phyloP scores from a whole-genome alignment of 495 filamentous ascomycete species.

The Daldinia caldariorum region DNA sequence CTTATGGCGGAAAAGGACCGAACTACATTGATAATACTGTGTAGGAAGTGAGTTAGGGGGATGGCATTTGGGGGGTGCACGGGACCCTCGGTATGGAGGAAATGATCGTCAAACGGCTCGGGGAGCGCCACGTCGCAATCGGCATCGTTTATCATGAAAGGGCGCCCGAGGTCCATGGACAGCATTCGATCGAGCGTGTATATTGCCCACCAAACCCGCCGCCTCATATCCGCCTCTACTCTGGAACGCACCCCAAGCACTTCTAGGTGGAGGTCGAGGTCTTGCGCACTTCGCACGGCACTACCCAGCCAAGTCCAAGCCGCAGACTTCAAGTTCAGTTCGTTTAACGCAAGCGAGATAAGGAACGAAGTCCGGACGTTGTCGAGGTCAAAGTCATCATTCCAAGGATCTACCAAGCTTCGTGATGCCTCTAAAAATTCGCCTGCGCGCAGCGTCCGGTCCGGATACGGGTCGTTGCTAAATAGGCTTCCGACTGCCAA shows the following conservation, averaged over 20 bases:
- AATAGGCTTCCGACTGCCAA: slow-evolving; percentile 88
- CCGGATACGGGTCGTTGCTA: slow-evolving; percentile 63
- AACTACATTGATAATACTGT: slow-evolving; percentile 83
- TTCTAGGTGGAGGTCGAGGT: slow-evolving; percentile 86
- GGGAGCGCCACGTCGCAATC: slow-evolving; percentile 89
- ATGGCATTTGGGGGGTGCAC: slow-evolving; percentile 59
- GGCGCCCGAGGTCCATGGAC: slow-evolving; percentile 83
- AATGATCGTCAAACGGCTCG: slow-evolving; percentile 82
- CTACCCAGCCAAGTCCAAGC: slow-evolving; percentile 91
- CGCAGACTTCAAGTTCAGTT: slow-evolving; percentile 87
- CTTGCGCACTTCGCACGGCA: slow-evolving; percentile 85
- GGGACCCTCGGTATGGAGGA: slow-evolving; percentile 71
- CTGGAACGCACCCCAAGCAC: slow-evolving; percentile 49
- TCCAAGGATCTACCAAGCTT: slow-evolving; percentile 79
- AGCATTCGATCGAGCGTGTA: slow-evolving; percentile 89
- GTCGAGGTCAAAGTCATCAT: slow-evolving; percentile 83
- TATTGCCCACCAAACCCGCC: slow-evolving; percentile 93
- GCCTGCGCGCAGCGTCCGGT: slow-evolving; percentile 69
- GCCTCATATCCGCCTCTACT: slow-evolving; percentile 87
- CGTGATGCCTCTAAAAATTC: slow-evolving; percentile 77
- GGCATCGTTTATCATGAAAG: slow-evolving; percentile 84
- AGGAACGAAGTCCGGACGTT: slow-evolving; percentile 78
- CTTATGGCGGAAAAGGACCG: slow-evolving; percentile 81
- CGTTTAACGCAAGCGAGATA: slow-evolving; percentile 81
- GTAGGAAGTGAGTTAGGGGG: slow-evolving; percentile 69